Base-by-base conservation (phyloP, 2,329 filamentous ascomycete species). In the Sporothrix pallida region DNA sequence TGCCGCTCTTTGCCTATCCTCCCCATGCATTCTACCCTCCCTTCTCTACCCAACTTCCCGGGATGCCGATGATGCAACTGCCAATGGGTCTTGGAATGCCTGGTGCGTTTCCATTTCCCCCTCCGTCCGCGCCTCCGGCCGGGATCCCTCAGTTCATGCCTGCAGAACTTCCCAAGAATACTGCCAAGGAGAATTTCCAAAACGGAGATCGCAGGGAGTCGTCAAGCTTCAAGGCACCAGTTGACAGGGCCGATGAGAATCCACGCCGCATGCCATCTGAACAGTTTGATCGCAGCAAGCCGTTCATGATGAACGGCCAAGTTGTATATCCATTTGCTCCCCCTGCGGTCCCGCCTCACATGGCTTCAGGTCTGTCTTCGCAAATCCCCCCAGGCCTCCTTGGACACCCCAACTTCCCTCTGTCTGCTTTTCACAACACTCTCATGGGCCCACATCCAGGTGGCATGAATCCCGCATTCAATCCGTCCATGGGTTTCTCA, bases 201-300 rank as follows among this genome's bases (percentile, higher is more conserved):
- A 76, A 78, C 62, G 80, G 78, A 7, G 77, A 75, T 48, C 23
- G 73, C 1, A 69, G 60, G 4, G 77, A 78, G 4, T 31, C 54
- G 7, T 75, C 74, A 3, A 72, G 60, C 2, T 63, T 76, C 23
- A 76, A 75, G 37, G 42, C 42, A 2, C 31, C 70, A 0, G 31
- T 65, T 3, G 78, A 79, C 72, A 81, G 80, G 68, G 77, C 78
- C 20, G 81, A 84, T 4, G 65, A 77, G 2, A 79, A 79, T 44
- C 74, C 79, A 46, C 80, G 81, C 56, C 78, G 84, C 54, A 81
- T 84, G 1, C 81, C 83, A 12, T 81, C 83, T 0, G 84, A 85
- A 20, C 83, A 85, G 70, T 84, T 86, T 72, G 86, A 88, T 70
- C 82, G 80, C 37, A 82, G 77, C 46, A 83, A 83, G 50, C 84